These are phyloP conservation scores for Scleroderma citrinum DNA, from an alignment of 768 basidiomycete genomes.

Conservation along the genomic window DNA sequence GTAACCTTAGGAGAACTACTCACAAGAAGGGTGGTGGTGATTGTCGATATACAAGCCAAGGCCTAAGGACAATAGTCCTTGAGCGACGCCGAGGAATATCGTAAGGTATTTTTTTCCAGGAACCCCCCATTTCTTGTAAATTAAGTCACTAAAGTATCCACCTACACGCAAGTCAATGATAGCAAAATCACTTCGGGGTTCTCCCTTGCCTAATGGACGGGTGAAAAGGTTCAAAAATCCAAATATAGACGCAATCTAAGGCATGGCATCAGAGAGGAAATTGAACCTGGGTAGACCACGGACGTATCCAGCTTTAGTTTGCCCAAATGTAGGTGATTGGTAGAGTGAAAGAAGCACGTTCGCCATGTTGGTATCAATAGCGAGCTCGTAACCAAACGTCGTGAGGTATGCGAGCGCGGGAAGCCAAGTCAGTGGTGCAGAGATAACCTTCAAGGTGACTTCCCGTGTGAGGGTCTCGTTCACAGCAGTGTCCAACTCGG, in stretches of 20 bases:
- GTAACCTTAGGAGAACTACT: neutral
- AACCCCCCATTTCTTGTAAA: conserved; percentile 38
- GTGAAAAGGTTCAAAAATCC: conserved; percentile 49
- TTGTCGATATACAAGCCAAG: conserved; percentile 40
- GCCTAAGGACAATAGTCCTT: conserved; percentile 39
- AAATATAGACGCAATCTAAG: conserved; percentile 24
- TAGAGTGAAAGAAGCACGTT: conserved; percentile 38
- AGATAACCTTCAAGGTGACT: conserved; percentile 28
- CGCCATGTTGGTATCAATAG: conserved; percentile 47
- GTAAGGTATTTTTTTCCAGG: conserved; percentile 45
- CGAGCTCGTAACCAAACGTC: conserved; percentile 55
- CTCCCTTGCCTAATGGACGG: conserved; percentile 34
- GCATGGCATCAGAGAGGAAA: neutral
- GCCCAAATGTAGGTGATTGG: conserved; percentile 35
- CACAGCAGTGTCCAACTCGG: conserved; percentile 39
- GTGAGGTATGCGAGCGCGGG: conserved; percentile 48
- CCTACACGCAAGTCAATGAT: conserved; percentile 13
- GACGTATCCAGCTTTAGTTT: conserved; percentile 49
- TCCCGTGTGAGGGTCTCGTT: conserved; percentile 38
- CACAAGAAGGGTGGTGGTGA: conserved; percentile 16
- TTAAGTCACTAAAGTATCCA: conserved; percentile 41
- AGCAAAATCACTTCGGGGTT: neutral
- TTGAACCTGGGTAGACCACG: conserved; percentile 24
- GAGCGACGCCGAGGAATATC: conserved; percentile 36
- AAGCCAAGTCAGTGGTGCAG: conserved; percentile 47